Base-by-base conservation (phyloP, 768 basidiomycete species). In the Kwoniella pini region DNA sequence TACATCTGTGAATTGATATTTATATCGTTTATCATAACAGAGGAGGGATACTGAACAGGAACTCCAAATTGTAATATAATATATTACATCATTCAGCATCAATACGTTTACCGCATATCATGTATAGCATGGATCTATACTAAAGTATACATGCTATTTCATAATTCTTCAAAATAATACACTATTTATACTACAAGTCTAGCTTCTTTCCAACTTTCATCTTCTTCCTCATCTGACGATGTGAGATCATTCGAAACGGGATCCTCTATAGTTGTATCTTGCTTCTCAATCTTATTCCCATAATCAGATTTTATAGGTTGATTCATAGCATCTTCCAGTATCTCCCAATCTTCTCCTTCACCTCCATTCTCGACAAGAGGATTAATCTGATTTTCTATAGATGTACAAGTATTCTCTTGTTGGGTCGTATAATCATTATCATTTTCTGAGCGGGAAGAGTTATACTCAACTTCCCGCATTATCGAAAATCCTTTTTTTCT, bases 401-500 rank as follows among this genome's bases (percentile, higher is more conserved):
- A n/a, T n/a, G n/a, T n/a, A n/a, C n/a, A n/a, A n/a, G n/a, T n/a
- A n/a, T n/a, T n/a, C n/a, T n/a, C n/a, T n/a, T n/a, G n/a, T n/a
- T n/a, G n/a, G n/a, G n/a, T n/a, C n/a, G n/a, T n/a, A n/a, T n/a
- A 42, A 11, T 26, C 62, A 26, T 17, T n/a, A 22, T 43, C 59
- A 9, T 11, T 42, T 9, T 13, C 11, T 42, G 40, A 42, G 40
- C 40, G 40, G 17, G 22, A 9, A 10, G 36, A 53, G 48, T 33
- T 24, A 26, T 36, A 28, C 64, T 26, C 21, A 54, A 54, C 62
- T 67, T 74, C 72, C 69, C 69, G 72, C 72, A 59, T 17, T 52
- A 43, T 28, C 55, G 69, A 74, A 74, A 74, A 74, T 62, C 72
- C 72, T 21, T 50, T 39, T 54, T 43, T 11, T 24, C 45, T 11